Base-by-base conservation (phyloP, 163 green algal species). In the Chlorella variabilis region DNA sequence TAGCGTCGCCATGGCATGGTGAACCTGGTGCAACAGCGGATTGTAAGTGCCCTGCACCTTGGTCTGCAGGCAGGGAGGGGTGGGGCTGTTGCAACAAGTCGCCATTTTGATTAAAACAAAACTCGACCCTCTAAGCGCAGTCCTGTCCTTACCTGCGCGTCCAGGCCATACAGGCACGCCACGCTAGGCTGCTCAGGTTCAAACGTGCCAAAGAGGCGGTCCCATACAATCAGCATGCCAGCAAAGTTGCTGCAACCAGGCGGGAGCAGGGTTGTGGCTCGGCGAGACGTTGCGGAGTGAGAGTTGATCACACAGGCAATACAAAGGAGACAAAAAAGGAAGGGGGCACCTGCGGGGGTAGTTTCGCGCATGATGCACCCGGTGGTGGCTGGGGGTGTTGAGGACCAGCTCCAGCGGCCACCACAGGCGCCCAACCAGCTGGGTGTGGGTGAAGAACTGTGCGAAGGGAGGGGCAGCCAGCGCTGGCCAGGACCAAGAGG, bases 281-380 rank as follows among this genome's bases (percentile, higher is more conserved):
- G n/a, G n/a, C n/a, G n/a, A n/a, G n/a, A n/a, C n/a, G n/a, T n/a
- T n/a, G n/a, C n/a, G n/a, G n/a, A n/a, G n/a, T n/a, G n/a, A n/a
- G n/a, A n/a, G n/a, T n/a, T n/a, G n/a, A n/a, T n/a, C n/a, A n/a
- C n/a, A n/a, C n/a, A n/a, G n/a, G n/a, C n/a, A n/a, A n/a, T n/a
- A n/a, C n/a, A n/a, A n/a, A n/a, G n/a, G n/a, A n/a, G 29, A 18
- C 4, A n/a, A 1, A 42, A 27, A n/a, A n/a, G n/a, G n/a, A n/a
- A n/a, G n/a, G n/a, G n/a, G 62, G 25, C 29, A 80, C 71, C 17
- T 73, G 33, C 82, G 84, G 36, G 58, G 58, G 51, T 88, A 88
- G 77, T 89, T 89, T 31, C 86, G 69, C 27, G 80, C 79, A 66
- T 90, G 86, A 80, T 90, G 85, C 73, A 90, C 85, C 2, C 82